A percentile compares a stretch with the other conserved stretches of the same genome.
Evolutionary conservation across 75 land plant species (phyloP).

Genomic region (Sequoia sempervirens): DNA sequence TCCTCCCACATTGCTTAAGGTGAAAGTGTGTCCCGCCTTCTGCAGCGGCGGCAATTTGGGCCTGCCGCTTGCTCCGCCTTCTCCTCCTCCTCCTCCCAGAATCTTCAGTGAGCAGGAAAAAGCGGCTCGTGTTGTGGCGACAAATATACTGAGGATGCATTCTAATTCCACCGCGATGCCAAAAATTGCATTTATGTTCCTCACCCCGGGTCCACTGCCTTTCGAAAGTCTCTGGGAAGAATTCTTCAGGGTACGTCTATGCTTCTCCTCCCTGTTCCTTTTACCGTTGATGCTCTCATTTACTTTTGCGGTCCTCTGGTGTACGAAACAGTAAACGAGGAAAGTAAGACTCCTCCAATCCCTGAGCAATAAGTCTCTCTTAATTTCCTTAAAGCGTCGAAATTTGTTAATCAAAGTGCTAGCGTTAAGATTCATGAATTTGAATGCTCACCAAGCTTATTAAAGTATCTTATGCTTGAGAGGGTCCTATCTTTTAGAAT

Average conservation of each 20-base stretch:
- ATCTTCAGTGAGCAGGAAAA: constrained; percentile 64
- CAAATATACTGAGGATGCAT: constrained; percentile 46
- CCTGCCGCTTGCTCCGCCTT: constrained; percentile 19
- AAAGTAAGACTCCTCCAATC: not conserved
- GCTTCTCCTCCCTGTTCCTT: not conserved
- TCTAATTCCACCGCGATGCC: constrained; percentile 18
- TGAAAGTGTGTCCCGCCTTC: constrained; percentile 34
- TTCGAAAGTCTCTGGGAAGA: constrained; percentile 85
- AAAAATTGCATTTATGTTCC: constrained; percentile 90
- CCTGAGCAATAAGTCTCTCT: not conserved
- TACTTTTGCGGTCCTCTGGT: not conserved
- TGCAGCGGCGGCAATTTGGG: constrained; percentile 25
- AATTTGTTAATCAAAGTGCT: no score
- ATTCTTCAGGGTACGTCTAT: constrained; percentile 62
- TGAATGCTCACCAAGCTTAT: no score
- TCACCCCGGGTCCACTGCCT: constrained; percentile 75
- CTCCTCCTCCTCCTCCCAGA: constrained; percentile 44
- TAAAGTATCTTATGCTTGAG: no score
- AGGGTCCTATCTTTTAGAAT: no score
- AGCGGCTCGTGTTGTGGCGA: constrained; percentile 46
- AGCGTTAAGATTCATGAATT: no score
- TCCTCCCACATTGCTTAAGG: constrained; percentile 17
- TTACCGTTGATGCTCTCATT: not conserved
- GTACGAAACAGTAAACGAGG: not conserved
- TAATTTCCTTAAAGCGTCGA: no score